Conservation (phyloP, 805 yeast genomes). For the Schwanniomyces vanrijiae region DNA sequence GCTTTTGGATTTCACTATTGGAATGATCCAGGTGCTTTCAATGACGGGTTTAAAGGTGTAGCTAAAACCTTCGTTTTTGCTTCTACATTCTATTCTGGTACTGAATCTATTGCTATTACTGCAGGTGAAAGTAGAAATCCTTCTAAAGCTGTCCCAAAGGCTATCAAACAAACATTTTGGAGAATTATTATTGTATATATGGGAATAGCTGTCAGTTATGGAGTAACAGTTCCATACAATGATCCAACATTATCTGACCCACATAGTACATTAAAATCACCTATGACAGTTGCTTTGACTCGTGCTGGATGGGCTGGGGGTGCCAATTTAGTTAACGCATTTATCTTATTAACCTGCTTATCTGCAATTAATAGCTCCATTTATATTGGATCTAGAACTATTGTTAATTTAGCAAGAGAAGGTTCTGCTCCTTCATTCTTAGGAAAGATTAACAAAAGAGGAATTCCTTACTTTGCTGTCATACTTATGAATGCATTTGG, state of each 20-base stretch:
- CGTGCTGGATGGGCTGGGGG: conserved; percentile 45
- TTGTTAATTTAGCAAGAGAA: conserved; percentile 62
- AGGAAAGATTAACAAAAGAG: conserved; percentile 50
- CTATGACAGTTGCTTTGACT: conserved; percentile 24
- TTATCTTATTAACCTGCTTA: conserved; percentile 61
- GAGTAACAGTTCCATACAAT: conserved; percentile 37
- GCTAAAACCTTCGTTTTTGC: conserved; percentile 60
- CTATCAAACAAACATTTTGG: conserved; percentile 55
- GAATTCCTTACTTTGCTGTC: conserved; percentile 66
- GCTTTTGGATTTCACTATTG: conserved; percentile 45
- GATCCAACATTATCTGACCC: conserved; percentile 26
- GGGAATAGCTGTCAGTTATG: conserved; percentile 55
- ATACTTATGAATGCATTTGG: conserved; percentile 55
- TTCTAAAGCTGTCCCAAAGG: conserved; percentile 54
- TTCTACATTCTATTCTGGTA: conserved; percentile 59
- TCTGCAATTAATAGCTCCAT: conserved; percentile 71
- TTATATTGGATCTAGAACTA: conserved; percentile 67
- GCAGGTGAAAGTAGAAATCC: conserved; percentile 67
- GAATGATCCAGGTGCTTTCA: conserved; percentile 44
- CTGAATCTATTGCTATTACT: conserved; percentile 56
- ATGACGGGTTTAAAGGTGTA: conserved; percentile 52
- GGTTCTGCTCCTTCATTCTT: conserved; percentile 61
- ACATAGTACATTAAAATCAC: conserved; percentile 42
- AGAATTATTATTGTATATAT: conserved; percentile 54
- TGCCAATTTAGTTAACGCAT: conserved; percentile 58